These are phyloP conservation scores for Podila epigama DNA, from an alignment of 192 early-diverging fungal species.

Conservation along the genomic window DNA sequence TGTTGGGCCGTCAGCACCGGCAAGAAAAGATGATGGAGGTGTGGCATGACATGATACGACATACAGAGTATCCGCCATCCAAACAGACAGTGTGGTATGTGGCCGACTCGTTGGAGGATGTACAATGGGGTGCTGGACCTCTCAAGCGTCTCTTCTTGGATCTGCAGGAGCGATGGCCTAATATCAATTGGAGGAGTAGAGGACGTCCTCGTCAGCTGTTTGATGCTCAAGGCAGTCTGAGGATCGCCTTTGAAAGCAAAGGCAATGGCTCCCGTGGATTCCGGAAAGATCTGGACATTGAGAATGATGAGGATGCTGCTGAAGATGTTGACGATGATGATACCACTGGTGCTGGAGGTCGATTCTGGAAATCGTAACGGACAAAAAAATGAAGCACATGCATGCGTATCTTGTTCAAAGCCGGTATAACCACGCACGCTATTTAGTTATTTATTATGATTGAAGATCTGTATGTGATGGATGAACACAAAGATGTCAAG, in stretches of 20 bases:
- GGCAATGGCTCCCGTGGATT: neutral
- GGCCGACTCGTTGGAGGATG: constrained; percentile 36
- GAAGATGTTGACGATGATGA: constrained; percentile 1
- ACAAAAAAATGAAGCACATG: neutral
- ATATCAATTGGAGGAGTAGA: constrained; percentile 3
- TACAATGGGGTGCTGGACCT: constrained; percentile 35
- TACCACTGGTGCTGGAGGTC: constrained; percentile 26
- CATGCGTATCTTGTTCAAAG: neutral
- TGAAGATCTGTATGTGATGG: neutral
- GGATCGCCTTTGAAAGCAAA: too few relatives aligned
- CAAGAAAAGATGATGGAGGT: constrained; percentile 33
- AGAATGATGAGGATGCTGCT: neutral
- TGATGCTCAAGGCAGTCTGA: too few relatives aligned
- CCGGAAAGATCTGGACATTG: neutral
- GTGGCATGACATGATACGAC: constrained; percentile 39
- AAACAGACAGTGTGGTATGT: constrained; percentile 11
- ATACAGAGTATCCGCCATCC: constrained; percentile 7
- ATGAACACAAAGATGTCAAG: too few relatives aligned
- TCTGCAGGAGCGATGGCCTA: constrained; percentile 19
- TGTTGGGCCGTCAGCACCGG: constrained; percentile 38
- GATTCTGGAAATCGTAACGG: constrained; percentile 29
- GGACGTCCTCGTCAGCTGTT: too few relatives aligned
- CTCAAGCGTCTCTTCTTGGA: constrained; percentile 21
- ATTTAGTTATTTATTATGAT: neutral
- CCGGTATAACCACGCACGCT: too few relatives aligned